Evolutionary conservation across 345 rosid genomes (phyloP), one percentile per base, ranked within the genome.

Genomic region (Arabis alpina): DNA sequence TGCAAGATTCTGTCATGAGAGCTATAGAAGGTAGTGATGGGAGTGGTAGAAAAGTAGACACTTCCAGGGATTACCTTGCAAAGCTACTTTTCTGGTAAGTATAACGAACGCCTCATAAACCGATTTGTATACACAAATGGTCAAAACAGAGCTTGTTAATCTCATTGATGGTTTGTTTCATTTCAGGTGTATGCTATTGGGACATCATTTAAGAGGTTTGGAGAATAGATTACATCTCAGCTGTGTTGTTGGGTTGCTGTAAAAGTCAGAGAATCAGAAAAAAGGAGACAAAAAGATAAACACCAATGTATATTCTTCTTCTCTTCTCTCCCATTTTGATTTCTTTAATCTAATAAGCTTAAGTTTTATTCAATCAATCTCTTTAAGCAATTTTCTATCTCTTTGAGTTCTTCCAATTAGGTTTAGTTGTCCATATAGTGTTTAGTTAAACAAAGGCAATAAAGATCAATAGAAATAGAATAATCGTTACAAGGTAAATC

Each of bases 151-250:
- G 58, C 42, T 55, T 37, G 25, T 14, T 25, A 27, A 24, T 43
- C 68, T 56, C 7, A 36, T 66, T 0, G 16, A 45, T 13, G 19
- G 15, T 56, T 6, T 0, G 16, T 54, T 47, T 71, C 53, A 0
- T 72, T 52, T 75, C 85, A 93, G 97, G 98, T 93, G 98, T 70
- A 93, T 93, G 97, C 64, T 93, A 61, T 47, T 93, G 77, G 98
- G 97, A 74, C 97, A 90, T 83, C 97, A 93, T 80, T 79, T 90
- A 71, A 83, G 97, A 88, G 93, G 97, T 64, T 79, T 93, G 88
- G 98, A 93, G 81, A 90, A 85, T 81, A 87, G 94, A 66, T 85
- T 93, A 79, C 97, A 88, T 62, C 79, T 90, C 70, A 93, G 86
- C 59, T 93, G 97, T 83, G 96, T 79, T 36, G 92, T 87, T 57